Evolutionary conservation across 345 rosid species (phyloP), one percentile per base, ranked within the genome.

Genomic region (Chamaenerion angustifolium): DNA sequence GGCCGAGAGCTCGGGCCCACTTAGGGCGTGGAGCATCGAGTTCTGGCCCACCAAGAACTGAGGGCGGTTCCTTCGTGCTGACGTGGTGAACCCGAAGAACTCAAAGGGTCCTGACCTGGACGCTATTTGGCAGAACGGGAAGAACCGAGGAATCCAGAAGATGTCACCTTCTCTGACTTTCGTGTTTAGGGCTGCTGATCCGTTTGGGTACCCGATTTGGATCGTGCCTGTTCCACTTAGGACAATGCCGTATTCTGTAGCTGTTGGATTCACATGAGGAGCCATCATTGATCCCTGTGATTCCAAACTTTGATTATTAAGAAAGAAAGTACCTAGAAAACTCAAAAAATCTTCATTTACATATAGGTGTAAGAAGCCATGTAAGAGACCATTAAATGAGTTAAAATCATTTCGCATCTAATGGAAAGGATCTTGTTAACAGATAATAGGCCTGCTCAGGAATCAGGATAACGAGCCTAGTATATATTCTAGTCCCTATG

Each of bases 271-370:
- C 69, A 84, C 70, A 55, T 92, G 96, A 0, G 96, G 98, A n/a
- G 93, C 90, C 93, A 92, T 58, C 98, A 92, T 87, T 16, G 96
- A 74, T 56, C 98, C 98, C 93, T 81, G 63, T 31, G 37, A 31
- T 31, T 31, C 37, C 37, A 4, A 31, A 31, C 37, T 31, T 31
- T n/a, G 0, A 31, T 31, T 3, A 31, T 0, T 8, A 2, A 21
- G 25, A 21, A 21, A 21, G 4, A 21, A 21, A 21, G 25, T n/a
- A n/a, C n/a, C n/a, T n/a, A n/a, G n/a, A n/a, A n/a, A n/a, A n/a
- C n/a, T n/a, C n/a, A 2, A 5, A 2, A 23, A 23, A 23, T 23
- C 27, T 23, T 23, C 27, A 23, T 23, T 23, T 23, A 23, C 27
- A 23, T 23, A 23, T 5, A 23, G 27, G 27, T n/a, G n/a, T n/a